Conservation (phyloP, 2,329 filamentous ascomycete genomes). For the Didymella lethalis region DNA sequence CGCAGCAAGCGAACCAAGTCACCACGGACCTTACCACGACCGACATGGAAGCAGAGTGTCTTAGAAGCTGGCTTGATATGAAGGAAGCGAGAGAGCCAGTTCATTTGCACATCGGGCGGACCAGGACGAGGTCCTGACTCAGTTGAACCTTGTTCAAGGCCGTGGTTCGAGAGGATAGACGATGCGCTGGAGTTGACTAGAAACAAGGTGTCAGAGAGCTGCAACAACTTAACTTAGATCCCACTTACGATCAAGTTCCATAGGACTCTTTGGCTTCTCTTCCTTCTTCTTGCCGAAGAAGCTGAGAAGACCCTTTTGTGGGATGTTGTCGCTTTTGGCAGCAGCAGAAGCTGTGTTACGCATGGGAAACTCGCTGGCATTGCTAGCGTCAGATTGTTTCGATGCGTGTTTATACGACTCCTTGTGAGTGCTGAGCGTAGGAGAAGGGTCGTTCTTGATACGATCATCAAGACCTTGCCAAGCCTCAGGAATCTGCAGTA, state of each 20-base stretch:
- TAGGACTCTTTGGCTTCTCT: slow-evolving; percentile 46
- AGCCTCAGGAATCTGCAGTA: slow-evolving; percentile 44
- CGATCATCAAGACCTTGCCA: slow-evolving; percentile 50
- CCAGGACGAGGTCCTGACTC: slow-evolving; percentile 56
- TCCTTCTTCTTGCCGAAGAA: slow-evolving; percentile 61
- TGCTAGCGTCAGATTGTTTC: slow-evolving; percentile 40
- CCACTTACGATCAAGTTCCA: slow-evolving; percentile 51
- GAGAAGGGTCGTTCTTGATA: slow-evolving; percentile 32
- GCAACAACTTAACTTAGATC: neutral
- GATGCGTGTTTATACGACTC: slow-evolving; percentile 27
- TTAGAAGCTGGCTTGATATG: slow-evolving; percentile 83
- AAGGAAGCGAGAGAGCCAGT: slow-evolving; percentile 89
- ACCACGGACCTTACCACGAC: slow-evolving; percentile 75
- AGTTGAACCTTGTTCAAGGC: slow-evolving; percentile 52
- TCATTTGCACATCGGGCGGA: slow-evolving; percentile 61
- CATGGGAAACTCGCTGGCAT: slow-evolving; percentile 55
- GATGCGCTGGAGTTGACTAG: slow-evolving; percentile 42
- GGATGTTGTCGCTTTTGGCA: slow-evolving; percentile 49
- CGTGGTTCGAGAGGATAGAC: slow-evolving; percentile 43
- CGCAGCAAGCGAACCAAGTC: slow-evolving; percentile 78
- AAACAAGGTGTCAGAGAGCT: slow-evolving; percentile 20
- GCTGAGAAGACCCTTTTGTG: slow-evolving; percentile 58
- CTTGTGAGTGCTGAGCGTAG: slow-evolving; percentile 6
- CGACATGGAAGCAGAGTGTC: slow-evolving; percentile 77
- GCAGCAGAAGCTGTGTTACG: slow-evolving; percentile 45